phyloP scores from a whole-genome alignment of 345 rosid species.

The Eucalyptus regnans region DNA sequence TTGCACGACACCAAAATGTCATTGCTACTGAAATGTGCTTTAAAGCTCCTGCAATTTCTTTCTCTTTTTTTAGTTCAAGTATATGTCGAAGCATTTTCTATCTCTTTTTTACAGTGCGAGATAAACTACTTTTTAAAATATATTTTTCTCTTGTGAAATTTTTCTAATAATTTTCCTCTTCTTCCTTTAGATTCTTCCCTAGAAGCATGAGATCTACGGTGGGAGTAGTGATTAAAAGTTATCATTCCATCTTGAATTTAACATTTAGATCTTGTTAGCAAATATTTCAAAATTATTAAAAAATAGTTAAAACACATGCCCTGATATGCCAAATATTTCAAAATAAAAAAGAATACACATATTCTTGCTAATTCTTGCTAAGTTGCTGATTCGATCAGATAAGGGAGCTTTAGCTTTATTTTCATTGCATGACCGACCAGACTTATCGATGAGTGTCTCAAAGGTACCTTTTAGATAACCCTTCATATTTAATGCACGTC shows the following conservation, averaged over 20 bases:
- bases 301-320: neutral
- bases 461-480: neutral
- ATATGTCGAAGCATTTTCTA: neutral
- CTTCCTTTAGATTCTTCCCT: neutral
- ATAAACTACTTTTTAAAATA: neutral
- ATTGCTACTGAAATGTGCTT: neutral
- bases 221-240: neutral
- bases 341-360: rapidly evolving
- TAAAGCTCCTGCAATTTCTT: rapidly evolving
- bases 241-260: neutral
- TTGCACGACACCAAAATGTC: neutral
- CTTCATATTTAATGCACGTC: neutral
- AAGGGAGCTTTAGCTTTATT: neutral
- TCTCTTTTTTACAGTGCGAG: neutral
- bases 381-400: rapidly evolving
- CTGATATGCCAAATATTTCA: neutral
- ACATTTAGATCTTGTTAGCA: neutral
- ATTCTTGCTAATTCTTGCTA: rapidly evolving
- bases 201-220: neutral
- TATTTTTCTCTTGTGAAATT: neutral
- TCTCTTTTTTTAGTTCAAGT: neutral
- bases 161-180: neutral
- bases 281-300: neutral
- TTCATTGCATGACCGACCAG: neutral
- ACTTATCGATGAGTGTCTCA: rapidly evolving